Percentiles rank a stretch among this genome's conserved stretches.
These are phyloP conservation scores for Sonneratia caseolaris DNA, from an alignment of 345 rosid species.

Conservation along the genomic window DNA sequence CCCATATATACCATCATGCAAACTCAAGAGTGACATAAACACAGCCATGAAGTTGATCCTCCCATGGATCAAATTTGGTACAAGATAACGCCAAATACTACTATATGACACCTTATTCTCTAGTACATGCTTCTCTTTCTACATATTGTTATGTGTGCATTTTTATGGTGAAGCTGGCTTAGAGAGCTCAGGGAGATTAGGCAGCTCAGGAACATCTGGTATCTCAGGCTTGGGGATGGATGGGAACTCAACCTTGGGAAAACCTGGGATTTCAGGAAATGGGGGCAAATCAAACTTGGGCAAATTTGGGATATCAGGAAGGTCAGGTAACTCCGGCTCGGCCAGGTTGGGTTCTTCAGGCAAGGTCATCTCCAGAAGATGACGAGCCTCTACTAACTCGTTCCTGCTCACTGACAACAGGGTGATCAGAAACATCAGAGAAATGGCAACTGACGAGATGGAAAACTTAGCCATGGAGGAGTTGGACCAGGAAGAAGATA, in stretches of 20 bases:
- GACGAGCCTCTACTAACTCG: not conserved
- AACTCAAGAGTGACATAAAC: not conserved
- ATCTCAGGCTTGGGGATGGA: slow-evolving; percentile 5
- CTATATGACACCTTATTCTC: not conserved
- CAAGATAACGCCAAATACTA: not conserved
- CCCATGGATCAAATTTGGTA: not conserved
- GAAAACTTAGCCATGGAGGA: not conserved
- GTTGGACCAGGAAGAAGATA: not conserved
- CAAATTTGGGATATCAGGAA: not conserved
- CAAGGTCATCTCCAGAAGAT: not conserved
- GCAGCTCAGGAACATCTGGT: not conserved
- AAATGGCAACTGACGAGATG: not conserved
- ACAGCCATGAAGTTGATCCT: not conserved
- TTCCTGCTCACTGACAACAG: not conserved
- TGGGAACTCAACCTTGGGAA: slow-evolving; percentile 3
- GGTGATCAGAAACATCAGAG: not conserved
- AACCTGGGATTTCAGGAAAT: not conserved
- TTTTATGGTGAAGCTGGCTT: not conserved
- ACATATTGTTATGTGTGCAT: not conserved
- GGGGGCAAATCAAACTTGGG: not conserved
- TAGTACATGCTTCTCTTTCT: not conserved
- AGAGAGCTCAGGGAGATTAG: not conserved
- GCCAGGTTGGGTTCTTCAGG: not conserved
- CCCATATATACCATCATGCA: not conserved
- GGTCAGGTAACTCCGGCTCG: slow-evolving; percentile 5